Evolutionary conservation across 768 basidiomycete genomes (phyloP).

Genomic region (Leccinum variicolor): DNA sequence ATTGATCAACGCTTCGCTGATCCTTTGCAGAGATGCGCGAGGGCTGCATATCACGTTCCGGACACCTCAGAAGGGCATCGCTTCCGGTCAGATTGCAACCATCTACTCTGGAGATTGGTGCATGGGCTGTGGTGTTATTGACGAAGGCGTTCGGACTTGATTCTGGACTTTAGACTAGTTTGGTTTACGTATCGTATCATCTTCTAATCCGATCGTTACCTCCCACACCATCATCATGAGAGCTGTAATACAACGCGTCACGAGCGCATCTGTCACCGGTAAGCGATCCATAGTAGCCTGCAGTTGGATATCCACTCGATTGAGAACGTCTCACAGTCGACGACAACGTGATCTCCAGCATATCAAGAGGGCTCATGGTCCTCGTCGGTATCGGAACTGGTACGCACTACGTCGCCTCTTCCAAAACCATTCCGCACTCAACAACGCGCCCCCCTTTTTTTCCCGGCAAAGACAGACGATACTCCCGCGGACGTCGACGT

Average conservation of each 20-base stretch:
- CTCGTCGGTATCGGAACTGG: slow-evolving; percentile 86
- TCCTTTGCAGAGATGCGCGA: slow-evolving; percentile 16
- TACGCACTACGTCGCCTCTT: slow-evolving; percentile 30
- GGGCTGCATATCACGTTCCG: slow-evolving; percentile 48
- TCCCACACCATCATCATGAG: slow-evolving; percentile 50
- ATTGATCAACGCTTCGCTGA: slow-evolving; percentile 4
- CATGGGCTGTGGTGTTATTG: slow-evolving; percentile 78
- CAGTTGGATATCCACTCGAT: background rate
- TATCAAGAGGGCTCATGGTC: slow-evolving; percentile 84
- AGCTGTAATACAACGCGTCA: slow-evolving; percentile 81
- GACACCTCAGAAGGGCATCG: slow-evolving; percentile 61
- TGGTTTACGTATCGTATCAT: background rate
- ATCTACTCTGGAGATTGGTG: slow-evolving; percentile 77
- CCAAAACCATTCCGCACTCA: background rate
- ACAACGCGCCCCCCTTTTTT: background rate
- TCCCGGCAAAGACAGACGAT: slow-evolving; percentile 60
- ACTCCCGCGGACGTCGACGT: slow-evolving; percentile 65
- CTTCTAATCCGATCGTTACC: background rate
- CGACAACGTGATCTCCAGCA: slow-evolving; percentile 72
- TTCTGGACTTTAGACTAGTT: background rate
- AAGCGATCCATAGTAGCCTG: slow-evolving; percentile 11
- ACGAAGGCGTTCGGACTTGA: slow-evolving; percentile 17
- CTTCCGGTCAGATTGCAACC: slow-evolving; percentile 78
- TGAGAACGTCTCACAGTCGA: slow-evolving; percentile 55
- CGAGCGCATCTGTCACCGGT: slow-evolving; percentile 85